Conservation (phyloP, 2,329 filamentous ascomycete species). For the Alternaria tenuissima region DNA sequence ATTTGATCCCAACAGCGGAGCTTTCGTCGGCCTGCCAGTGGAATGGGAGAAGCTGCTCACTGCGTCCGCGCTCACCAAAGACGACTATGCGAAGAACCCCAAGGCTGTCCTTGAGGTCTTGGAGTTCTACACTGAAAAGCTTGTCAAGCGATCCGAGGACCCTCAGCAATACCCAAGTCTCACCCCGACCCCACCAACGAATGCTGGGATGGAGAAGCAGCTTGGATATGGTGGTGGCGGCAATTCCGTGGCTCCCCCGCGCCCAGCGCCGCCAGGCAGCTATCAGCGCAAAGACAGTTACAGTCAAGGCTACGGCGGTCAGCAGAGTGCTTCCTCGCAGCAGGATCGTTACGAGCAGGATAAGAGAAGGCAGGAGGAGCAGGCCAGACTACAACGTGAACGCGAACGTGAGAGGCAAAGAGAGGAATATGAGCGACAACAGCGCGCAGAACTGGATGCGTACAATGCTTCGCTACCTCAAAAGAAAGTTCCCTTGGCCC, state of each 20-base stretch:
- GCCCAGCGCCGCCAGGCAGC: constrained; percentile 55
- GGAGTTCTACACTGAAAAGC: constrained; percentile 82
- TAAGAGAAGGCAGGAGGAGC: constrained; percentile 52
- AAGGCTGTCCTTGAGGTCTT: constrained; percentile 74
- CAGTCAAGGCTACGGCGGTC: constrained; percentile 42
- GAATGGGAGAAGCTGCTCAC: constrained; percentile 98
- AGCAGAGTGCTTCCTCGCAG: constrained; percentile 48
- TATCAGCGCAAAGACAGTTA: constrained; percentile 58
- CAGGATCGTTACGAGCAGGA: constrained; percentile 3
- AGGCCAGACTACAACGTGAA: constrained; percentile 46
- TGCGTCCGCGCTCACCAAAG: constrained; percentile 95
- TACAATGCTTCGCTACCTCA: constrained; percentile 92
- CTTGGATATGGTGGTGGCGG: constrained; percentile 56
- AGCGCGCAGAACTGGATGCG: constrained; percentile 77
- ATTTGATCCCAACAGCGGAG: constrained; percentile 93
- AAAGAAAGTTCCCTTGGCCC: constrained; percentile 78
- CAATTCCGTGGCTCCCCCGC: constrained; percentile 58
- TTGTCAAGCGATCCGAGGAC: constrained; percentile 77
- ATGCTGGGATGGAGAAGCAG: constrained; percentile 56
- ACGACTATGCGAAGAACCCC: constrained; percentile 97
- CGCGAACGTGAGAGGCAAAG: constrained; percentile 52
- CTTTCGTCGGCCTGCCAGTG: constrained; percentile 90
- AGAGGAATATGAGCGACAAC: constrained; percentile 55
- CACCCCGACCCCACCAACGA: constrained; percentile 71
- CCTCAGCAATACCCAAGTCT: constrained; percentile 73